phyloP scores from a whole-genome alignment of 768 basidiomycete genomes.

The Mrakia frigida region DNA sequence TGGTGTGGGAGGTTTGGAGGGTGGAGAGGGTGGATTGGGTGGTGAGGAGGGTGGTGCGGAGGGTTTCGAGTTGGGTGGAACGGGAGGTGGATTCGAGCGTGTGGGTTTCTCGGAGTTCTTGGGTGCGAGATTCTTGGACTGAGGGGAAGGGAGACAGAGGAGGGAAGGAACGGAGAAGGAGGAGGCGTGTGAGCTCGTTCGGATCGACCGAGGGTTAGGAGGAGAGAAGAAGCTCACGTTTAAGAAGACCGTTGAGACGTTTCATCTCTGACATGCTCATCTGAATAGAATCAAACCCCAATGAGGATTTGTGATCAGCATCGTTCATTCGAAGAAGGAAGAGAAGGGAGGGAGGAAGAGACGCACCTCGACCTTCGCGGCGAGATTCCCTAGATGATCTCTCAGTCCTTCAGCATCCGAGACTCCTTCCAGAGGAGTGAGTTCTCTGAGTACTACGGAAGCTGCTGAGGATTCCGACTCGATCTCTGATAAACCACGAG shows the following conservation, averaged over 20 bases:
- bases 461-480: background rate
- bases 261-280: constrained; percentile 72
- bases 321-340: background rate
- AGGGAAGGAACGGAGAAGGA: background rate
- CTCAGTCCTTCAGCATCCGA: constrained; percentile 62
- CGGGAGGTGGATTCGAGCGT: constrained; percentile 73
- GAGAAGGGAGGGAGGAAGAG: background rate
- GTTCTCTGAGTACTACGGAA: constrained; percentile 54
- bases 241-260: constrained; percentile 64
- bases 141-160: constrained; percentile 4
- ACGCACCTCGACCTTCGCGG: constrained; percentile 65
- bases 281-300: constrained; percentile 44
- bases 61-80: constrained; percentile 63
- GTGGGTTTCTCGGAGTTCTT: constrained; percentile 80
- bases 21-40: constrained; percentile 69
- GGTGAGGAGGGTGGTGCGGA: constrained; percentile 56
- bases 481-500: background rate
- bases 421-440: constrained; percentile 65
- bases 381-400: constrained; percentile 64
- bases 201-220: background rate
- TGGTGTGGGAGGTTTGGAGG: constrained; percentile 54
- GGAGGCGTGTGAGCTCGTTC: background rate
- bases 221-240: constrained; percentile 51
- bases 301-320: background rate
- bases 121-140: constrained; percentile 80